A percentile compares a stretch with the other conserved stretches of the same genome.
Evolutionary conservation across 2,329 filamentous ascomycete species (phyloP).

Genomic region (Magnaporthiopsis incrustans): DNA sequence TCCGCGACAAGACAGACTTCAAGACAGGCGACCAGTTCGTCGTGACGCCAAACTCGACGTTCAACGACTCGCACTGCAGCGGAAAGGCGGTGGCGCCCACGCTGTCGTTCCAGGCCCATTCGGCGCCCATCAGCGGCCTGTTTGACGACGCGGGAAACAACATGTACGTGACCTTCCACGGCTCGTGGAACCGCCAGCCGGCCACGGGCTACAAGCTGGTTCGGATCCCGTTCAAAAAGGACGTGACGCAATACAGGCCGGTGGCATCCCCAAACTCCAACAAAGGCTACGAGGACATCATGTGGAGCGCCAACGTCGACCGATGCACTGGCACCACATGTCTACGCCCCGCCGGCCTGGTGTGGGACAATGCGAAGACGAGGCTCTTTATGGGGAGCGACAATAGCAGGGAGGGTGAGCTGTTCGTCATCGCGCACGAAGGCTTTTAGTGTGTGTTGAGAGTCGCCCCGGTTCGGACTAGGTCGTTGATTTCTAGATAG

Average conservation of each 20-base stretch:
- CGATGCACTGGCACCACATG: slow-evolving; percentile 7
- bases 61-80: slow-evolving; percentile 10
- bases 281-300: slow-evolving; percentile 10
- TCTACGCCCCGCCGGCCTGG: slow-evolving; percentile 9
- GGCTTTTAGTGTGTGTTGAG: background rate
- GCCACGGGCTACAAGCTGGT: slow-evolving; percentile 11
- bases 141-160: slow-evolving; percentile 10
- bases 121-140: slow-evolving; percentile 10
- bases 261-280: slow-evolving; percentile 7
- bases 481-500: too few species aligned
- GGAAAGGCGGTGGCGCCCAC: slow-evolving; percentile 8
- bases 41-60: slow-evolving; percentile 11
- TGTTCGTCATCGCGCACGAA: slow-evolving; percentile 10
- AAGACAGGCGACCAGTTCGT: slow-evolving; percentile 13
- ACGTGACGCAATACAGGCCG: slow-evolving; percentile 8
- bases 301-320: slow-evolving; percentile 1
- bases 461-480: too few species aligned
- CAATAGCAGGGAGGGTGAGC: slow-evolving; percentile 11
- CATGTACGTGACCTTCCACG: slow-evolving; percentile 13
- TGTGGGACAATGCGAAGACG: slow-evolving; percentile 10
- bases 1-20: slow-evolving; percentile 12
- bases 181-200: slow-evolving; percentile 12
- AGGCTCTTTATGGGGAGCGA: slow-evolving; percentile 11
- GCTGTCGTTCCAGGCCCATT: slow-evolving; percentile 11
- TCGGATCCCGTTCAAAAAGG: slow-evolving; percentile 10